Evolutionary conservation across 108 stramenopile genomes (phyloP).

Genomic region (Schizochytrium sp.): DNA sequence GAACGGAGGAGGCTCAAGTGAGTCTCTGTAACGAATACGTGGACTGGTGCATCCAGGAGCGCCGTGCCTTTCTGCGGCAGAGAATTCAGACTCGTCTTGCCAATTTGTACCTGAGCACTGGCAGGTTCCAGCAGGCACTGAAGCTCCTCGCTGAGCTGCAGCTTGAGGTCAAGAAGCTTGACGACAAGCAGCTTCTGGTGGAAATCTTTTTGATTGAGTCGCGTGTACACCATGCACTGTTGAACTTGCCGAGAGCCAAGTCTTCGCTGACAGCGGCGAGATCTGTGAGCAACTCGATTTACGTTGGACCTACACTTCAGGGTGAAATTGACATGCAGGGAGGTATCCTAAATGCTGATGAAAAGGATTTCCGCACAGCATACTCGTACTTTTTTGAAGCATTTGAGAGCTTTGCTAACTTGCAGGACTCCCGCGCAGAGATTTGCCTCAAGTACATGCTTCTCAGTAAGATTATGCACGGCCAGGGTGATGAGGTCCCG

Average conservation of each 20-base stretch:
- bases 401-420: conserved; percentile 93
- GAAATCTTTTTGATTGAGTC: conserved; percentile 95
- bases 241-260: conserved; percentile 96
- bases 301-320: conserved; percentile 92
- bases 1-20: conserved; percentile 83
- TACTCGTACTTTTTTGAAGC: conserved; percentile 99
- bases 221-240: conserved; percentile 92
- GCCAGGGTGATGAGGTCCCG: conserved; percentile 63
- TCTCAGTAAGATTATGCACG: conserved; percentile 91
- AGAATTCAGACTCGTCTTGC: conserved; percentile 95
- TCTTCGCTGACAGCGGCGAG: conserved; percentile 96
- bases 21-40: conserved; percentile 88
- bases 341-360: conserved; percentile 95
- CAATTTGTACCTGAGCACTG: conserved; percentile 84
- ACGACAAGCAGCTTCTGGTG: conserved; percentile 98
- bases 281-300: conserved; percentile 95
- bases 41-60: conserved; percentile 90
- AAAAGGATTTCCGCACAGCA: conserved; percentile 97
- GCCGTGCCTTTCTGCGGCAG: conserved; percentile 95
- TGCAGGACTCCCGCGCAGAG: conserved; percentile 83
- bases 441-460: conserved; percentile 97
- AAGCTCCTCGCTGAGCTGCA: conserved; percentile 86
- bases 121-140: conserved; percentile 85
- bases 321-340: conserved; percentile 96
- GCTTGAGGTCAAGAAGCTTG: conserved; percentile 95